Evolutionary conservation across 1,284 basidiomycete species (phyloP), one percentile per base, ranked within the genome.

Genomic region (Trichosporon faecale): DNA sequence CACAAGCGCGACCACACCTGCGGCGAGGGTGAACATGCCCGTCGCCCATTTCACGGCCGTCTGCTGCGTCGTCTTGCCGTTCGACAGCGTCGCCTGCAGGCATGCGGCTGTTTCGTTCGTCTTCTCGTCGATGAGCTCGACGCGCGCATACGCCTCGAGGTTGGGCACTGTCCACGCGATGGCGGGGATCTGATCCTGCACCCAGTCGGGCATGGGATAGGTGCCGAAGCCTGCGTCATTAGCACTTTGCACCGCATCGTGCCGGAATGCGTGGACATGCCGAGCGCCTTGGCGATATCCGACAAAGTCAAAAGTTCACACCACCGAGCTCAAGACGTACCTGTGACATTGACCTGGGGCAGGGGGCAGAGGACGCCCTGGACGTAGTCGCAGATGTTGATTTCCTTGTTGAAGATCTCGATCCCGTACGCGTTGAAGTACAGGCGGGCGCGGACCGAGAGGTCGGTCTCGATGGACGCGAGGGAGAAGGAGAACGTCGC

Each of bases 131-230:
- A 86, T 87, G 27, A 98, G 87, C 9, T 90, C 88, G 66, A 99
- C 85, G 73, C 93, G 91, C 0, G 90, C 94, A 74, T 90, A 94
- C 0, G 92, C 94, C 81, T 98, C 94, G 16, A 98, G 86, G 81
- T 98, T 91, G 9, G 96, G 96, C 27, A 99, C 91, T 25, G 86
- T 86, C 82, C 91, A 99, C 0, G 91, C 94, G 71, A 97, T 91
- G 16, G 80, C 80, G 0, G 95, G 95, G 16, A 98, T 86, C 68
- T 86, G 82, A 52, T 84, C 81, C 21, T 85, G 79, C 66, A 83
- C 82, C 11, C 76, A 73, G n/a, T 77, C 79, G 0, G 93, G 92
- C 0, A 98, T 86, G 1, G 88, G 86, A 70, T 95, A 86, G 4
- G 90, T 88, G 74, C 93, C 92, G 12, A 88, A 88, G 55, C 86